These are phyloP conservation scores for Alternaria arbusti DNA, from an alignment of 2,329 filamentous ascomycete species.

Conservation along the genomic window DNA sequence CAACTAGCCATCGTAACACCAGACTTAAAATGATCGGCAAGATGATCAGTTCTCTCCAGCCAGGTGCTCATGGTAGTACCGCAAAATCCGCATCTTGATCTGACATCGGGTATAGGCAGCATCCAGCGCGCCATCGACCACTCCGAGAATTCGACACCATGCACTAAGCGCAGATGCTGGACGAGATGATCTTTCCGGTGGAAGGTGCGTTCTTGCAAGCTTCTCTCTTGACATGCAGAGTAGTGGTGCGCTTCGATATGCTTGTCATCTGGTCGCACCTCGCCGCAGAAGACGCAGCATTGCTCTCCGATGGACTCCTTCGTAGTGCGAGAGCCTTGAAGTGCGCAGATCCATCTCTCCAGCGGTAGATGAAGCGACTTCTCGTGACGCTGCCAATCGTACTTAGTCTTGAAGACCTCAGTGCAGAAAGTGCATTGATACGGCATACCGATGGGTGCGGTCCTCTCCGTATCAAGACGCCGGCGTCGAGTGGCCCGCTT, in stretches of 20 bases:
- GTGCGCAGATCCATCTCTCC: slow-evolving; percentile 35
- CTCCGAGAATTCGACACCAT: slow-evolving; percentile 23
- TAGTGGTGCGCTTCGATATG: slow-evolving; percentile 31
- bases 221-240: slow-evolving; percentile 27
- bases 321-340: slow-evolving; percentile 15
- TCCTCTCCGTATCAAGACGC: slow-evolving; percentile 15
- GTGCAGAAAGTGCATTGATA: slow-evolving; percentile 42
- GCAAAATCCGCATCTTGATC: slow-evolving; percentile 35
- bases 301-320: slow-evolving; percentile 19
- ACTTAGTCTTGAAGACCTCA: slow-evolving; percentile 38
- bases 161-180: slow-evolving; percentile 36
- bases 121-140: slow-evolving; percentile 46
- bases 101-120: slow-evolving; percentile 29
- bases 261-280: slow-evolving; percentile 12
- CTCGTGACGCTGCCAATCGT: slow-evolving; percentile 41
- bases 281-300: slow-evolving; percentile 31
- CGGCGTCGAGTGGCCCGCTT: slow-evolving; percentile 15
- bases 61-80: slow-evolving; percentile 25
- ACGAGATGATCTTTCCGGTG: slow-evolving; percentile 38
- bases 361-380: slow-evolving; percentile 37
- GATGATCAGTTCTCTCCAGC: slow-evolving; percentile 31
- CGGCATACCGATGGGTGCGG: slow-evolving; percentile 16
- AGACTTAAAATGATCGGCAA: slow-evolving; percentile 35
- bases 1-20: slow-evolving; percentile 33
- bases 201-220: slow-evolving; percentile 33